phyloP scores from a whole-genome alignment of 306 rosid genomes.

The Cajanus cajan region DNA sequence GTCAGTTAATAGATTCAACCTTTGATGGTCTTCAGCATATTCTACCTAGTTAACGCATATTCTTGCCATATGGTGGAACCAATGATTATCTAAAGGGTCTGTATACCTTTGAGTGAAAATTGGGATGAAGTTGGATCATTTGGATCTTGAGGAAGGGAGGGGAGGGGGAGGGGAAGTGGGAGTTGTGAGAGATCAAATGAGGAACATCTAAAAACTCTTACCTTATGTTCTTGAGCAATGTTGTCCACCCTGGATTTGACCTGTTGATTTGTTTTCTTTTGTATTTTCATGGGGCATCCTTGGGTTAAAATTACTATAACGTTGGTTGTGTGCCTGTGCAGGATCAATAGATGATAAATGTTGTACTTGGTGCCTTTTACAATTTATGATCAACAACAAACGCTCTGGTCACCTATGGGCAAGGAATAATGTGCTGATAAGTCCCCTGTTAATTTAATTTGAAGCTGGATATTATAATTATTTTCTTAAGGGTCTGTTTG shows the following conservation, averaged over 20 bases:
- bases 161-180: too few relatives aligned
- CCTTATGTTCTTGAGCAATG: neutral
- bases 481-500: too few relatives aligned
- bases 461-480: neutral
- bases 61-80: neutral
- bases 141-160: neutral
- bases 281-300: slow-evolving; percentile 12
- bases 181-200: neutral
- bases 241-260: neutral
- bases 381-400: neutral
- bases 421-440: neutral
- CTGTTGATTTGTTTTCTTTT: slow-evolving; percentile 6
- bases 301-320: neutral
- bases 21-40: neutral
- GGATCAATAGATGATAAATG: neutral
- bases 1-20: slow-evolving; percentile 16
- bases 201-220: slow-evolving; percentile 10
- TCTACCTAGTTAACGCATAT: neutral
- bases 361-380: neutral
- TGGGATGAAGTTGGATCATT: neutral
- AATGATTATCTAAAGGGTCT: neutral
- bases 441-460: neutral
- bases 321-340: slow-evolving; percentile 5
- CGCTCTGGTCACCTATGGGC: neutral
- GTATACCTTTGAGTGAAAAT: neutral